These are phyloP conservation scores for Geranium incanum DNA, from an alignment of 441 rosid genomes.

Conservation along the genomic window DNA sequence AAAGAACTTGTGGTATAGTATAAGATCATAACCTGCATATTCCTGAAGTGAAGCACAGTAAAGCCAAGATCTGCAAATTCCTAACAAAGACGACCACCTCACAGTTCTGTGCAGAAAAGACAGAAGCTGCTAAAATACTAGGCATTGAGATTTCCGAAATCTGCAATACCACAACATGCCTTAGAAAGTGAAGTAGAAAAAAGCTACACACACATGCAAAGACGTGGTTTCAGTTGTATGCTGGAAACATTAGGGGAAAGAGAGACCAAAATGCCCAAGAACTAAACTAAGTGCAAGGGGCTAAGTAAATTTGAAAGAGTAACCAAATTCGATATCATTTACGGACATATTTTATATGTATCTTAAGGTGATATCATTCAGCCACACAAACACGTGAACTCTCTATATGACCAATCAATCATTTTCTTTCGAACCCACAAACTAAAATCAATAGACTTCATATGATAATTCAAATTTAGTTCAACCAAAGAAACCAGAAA, in stretches of 20 bases:
- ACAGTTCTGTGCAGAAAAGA: conserved; percentile 41
- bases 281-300: neutral
- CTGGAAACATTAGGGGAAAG: neutral
- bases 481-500: neutral
- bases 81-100: conserved; percentile 27
- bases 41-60: conserved; percentile 42
- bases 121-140: conserved; percentile 35
- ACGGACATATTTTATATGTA: neutral
- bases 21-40: conserved; percentile 32
- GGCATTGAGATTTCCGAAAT: conserved; percentile 51
- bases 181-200: neutral
- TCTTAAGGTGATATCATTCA: neutral
- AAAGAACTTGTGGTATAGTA: neutral
- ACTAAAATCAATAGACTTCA: neutral
- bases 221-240: neutral
- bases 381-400: neutral
- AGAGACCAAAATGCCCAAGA: neutral
- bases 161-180: conserved; percentile 16
- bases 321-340: neutral
- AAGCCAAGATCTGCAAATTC: conserved; percentile 28
- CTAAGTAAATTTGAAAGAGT: neutral
- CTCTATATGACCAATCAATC: neutral
- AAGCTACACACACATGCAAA: neutral
- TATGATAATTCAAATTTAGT: neutral
- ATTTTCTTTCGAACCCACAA: neutral